Conservation (phyloP, 306 rosid genomes). For the Casuarina glauca region DNA sequence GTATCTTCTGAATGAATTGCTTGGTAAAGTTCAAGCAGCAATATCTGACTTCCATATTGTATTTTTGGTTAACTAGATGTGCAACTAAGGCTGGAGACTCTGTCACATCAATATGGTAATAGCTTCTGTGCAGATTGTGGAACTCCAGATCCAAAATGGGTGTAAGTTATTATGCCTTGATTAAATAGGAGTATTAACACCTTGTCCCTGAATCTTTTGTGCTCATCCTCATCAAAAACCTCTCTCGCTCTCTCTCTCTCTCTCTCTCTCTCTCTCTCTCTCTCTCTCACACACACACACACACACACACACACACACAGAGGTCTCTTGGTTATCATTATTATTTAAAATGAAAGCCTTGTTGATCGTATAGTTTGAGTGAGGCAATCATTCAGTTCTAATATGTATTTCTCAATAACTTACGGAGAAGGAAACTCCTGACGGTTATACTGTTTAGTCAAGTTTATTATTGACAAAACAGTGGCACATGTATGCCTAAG, state of each 20-base stretch:
- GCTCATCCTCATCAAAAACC: background rate
- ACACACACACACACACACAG: too few relatives aligned
- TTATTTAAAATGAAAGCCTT: background rate
- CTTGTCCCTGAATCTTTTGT: background rate
- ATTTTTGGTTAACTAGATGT: slow-evolving; percentile 53
- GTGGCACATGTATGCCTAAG: slow-evolving; percentile 3
- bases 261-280: background rate
- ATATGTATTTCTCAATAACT: background rate
- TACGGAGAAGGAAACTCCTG: background rate
- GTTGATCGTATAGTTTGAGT: background rate
- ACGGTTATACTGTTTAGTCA: background rate
- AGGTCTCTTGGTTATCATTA: background rate
- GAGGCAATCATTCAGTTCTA: background rate
- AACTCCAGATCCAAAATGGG: slow-evolving; percentile 94
- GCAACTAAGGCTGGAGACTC: slow-evolving; percentile 53
- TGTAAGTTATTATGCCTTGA: slow-evolving; percentile 52
- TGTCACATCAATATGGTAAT: slow-evolving; percentile 58
- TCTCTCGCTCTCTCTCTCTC: background rate
- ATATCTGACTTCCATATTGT: slow-evolving; percentile 6
- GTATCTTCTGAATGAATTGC: background rate
- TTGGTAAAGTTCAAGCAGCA: slow-evolving; percentile 5
- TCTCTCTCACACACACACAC: background rate
- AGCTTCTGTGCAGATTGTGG: slow-evolving; percentile 86
- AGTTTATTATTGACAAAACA: slow-evolving; percentile 16
- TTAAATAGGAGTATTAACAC: background rate